These are phyloP conservation scores for Omphalotus guepiniiformis DNA, from an alignment of 768 basidiomycete genomes.

Conservation along the genomic window DNA sequence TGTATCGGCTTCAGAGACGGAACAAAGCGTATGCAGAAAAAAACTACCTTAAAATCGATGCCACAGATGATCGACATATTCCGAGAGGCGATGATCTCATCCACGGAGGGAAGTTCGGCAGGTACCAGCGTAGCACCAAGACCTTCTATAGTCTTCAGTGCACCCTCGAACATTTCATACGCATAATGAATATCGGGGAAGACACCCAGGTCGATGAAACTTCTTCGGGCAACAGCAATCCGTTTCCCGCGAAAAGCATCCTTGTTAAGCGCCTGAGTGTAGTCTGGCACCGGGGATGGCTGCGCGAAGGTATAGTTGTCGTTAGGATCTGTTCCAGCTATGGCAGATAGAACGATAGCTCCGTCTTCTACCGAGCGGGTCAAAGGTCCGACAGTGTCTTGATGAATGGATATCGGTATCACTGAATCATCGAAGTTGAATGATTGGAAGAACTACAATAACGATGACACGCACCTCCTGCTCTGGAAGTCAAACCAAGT, in stretches of 20 bases:
- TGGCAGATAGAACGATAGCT: constrained; percentile 50
- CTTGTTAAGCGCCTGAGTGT: constrained; percentile 44
- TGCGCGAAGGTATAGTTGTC: constrained; percentile 53
- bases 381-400: constrained; percentile 59
- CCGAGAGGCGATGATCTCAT: constrained; percentile 27
- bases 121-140: constrained; percentile 44
- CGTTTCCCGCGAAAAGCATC: constrained; percentile 46
- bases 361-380: constrained; percentile 50
- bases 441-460: too few species aligned
- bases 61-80: not conserved
- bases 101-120: constrained; percentile 35
- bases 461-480: constrained; percentile 40
- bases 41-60: constrained; percentile 20
- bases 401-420: constrained; percentile 51
- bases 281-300: constrained; percentile 51
- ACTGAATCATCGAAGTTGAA: constrained; percentile 61
- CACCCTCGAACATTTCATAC: constrained; percentile 43
- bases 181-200: constrained; percentile 37
- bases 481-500: constrained; percentile 53
- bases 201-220: constrained; percentile 25
- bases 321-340: constrained; percentile 50
- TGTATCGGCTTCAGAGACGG: too few species aligned
- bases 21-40: too few species aligned
- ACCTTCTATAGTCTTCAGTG: constrained; percentile 29
- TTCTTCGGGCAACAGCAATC: constrained; percentile 52